A percentile compares a stretch with the other conserved stretches of the same genome.
phyloP scores from a whole-genome alignment of 345 rosid species.

The Melastoma malabathricum region DNA sequence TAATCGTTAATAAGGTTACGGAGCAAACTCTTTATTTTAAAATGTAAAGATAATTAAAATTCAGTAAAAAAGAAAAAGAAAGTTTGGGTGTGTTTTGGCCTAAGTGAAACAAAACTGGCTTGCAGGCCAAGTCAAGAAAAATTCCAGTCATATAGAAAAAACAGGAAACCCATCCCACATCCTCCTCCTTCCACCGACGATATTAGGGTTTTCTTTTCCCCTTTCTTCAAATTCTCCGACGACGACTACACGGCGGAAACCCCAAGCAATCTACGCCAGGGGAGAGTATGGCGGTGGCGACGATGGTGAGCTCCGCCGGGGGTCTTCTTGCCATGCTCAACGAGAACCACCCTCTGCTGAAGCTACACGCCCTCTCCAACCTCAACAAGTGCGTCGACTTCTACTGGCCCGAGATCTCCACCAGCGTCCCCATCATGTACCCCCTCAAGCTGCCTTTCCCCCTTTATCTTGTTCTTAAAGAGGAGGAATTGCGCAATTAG shows the following conservation, averaged over 20 bases:
- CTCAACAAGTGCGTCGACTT: slow-evolving; percentile 80
- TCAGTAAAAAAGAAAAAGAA: too few species aligned
- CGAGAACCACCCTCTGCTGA: slow-evolving; percentile 70
- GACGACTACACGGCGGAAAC: neutral
- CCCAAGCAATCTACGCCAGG: neutral
- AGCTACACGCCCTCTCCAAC: slow-evolving; percentile 78
- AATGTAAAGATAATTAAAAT: too few species aligned
- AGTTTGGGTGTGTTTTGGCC: too few species aligned
- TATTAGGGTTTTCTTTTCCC: too few species aligned
- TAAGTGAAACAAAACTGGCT: too few species aligned
- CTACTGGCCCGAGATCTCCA: slow-evolving; percentile 99
- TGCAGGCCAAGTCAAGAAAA: too few species aligned
- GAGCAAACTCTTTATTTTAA: too few species aligned
- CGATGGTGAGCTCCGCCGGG: slow-evolving; percentile 82
- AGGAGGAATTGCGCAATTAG: slow-evolving; percentile 1
- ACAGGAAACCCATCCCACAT: too few species aligned
- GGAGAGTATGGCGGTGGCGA: slow-evolving; percentile 38
- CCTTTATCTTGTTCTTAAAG: neutral
- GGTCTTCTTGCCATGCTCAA: slow-evolving; percentile 93
- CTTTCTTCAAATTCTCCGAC: neutral
- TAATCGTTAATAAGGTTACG: too few species aligned
- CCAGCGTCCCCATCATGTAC: slow-evolving; percentile 92
- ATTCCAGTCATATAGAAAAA: too few species aligned
- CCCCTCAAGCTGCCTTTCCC: neutral
- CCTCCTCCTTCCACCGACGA: too few species aligned